A percentile compares a stretch with the other conserved stretches of the same genome.
phyloP scores from a whole-genome alignment of 495 filamentous ascomycete species.

The Hypoxylon rickii region DNA sequence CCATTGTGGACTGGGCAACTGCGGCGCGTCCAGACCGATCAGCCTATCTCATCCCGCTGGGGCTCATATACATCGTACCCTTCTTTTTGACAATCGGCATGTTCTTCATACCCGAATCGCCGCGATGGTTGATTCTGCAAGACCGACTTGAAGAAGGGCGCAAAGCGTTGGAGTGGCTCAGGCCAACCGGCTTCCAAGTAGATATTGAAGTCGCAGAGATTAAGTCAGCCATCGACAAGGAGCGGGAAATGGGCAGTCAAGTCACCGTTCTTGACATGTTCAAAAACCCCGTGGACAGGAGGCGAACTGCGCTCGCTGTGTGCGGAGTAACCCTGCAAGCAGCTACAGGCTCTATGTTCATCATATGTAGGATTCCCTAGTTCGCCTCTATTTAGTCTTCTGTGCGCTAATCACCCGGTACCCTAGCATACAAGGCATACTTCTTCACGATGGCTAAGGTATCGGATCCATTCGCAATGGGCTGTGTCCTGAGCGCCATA shows the following conservation, averaged over 20 bases:
- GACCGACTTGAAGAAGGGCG: conserved; percentile 48
- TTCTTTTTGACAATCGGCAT: conserved; percentile 47
- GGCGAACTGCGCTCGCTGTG: conserved; percentile 47
- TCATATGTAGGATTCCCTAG: conserved; percentile 42
- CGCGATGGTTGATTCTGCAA: conserved; percentile 57
- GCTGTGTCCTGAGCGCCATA: conserved; percentile 52
- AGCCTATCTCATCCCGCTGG: conserved; percentile 54
- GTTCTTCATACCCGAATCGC: conserved; percentile 58
- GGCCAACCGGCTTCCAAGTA: conserved; percentile 42
- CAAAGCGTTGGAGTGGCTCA: conserved; percentile 47
- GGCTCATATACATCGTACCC: conserved; percentile 54
- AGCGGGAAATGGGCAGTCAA: conserved; percentile 43
- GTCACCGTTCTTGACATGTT: conserved; percentile 51
- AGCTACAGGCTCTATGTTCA: conserved; percentile 57
- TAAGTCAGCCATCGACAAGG: conserved; percentile 47
- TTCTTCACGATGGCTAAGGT: conserved; percentile 61
- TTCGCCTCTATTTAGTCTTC: neutral
- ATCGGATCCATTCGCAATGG: conserved; percentile 54
- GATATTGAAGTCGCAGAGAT: conserved; percentile 53
- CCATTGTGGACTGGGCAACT: conserved; percentile 57
- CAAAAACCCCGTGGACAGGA: conserved; percentile 48
- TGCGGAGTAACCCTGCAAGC: conserved; percentile 53
- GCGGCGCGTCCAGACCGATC: conserved; percentile 41
- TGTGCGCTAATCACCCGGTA: neutral
- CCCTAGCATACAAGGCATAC: conserved; percentile 54